phyloP scores from a whole-genome alignment of 2,329 filamentous ascomycete species.

The Colletotrichum trifolii region DNA sequence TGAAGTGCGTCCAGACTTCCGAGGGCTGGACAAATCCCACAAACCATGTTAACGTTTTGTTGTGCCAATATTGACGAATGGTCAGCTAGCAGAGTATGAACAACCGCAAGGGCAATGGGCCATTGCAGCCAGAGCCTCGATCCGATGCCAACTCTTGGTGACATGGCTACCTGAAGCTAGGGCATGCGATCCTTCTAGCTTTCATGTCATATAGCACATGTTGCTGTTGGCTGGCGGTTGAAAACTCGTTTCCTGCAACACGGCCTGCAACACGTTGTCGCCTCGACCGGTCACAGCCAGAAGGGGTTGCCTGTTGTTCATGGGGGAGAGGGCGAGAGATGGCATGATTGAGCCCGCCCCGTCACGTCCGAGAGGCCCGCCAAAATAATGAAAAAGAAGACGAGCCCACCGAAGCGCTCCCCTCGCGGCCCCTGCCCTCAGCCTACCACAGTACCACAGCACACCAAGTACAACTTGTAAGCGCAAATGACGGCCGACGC shows the following conservation, averaged over 20 bases:
- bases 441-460: neutral
- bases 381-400: neutral
- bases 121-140: slow-evolving; percentile 12
- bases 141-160: neutral
- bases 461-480: slow-evolving; percentile 1
- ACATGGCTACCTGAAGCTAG: too few relatives aligned
- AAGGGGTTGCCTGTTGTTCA: too few relatives aligned
- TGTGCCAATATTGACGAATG: too few relatives aligned
- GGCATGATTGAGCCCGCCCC: slow-evolving; percentile 9
- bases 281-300: too few relatives aligned
- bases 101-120: too few relatives aligned
- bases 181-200: too few relatives aligned
- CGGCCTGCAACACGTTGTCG: too few relatives aligned
- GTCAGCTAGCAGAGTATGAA: too few relatives aligned
- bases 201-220: neutral
- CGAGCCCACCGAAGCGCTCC: neutral
- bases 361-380: slow-evolving; percentile 17
- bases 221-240: neutral
- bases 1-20: slow-evolving; percentile 5
- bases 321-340: neutral
- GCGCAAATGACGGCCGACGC: slow-evolving; percentile 24
- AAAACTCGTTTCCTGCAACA: too few relatives aligned
- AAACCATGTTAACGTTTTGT: too few relatives aligned
- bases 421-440: neutral
- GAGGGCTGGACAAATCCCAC: neutral